Evolutionary conservation across 495 filamentous ascomycete species (phyloP), one percentile per base, ranked within the genome.

Genomic region (Daldinia bambusicola): DNA sequence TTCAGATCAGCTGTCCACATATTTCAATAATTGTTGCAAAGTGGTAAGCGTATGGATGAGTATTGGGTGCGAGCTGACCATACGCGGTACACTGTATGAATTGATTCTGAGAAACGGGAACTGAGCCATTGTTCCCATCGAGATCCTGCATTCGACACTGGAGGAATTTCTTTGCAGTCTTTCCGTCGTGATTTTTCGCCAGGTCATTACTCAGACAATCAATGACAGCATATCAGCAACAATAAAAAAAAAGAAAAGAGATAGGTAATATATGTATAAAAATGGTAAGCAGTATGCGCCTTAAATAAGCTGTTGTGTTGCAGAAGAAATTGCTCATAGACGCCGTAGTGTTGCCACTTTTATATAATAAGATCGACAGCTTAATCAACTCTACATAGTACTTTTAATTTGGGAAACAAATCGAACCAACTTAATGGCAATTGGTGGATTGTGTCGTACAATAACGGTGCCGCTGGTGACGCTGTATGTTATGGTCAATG

Each of bases 1-100:
- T 80, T 74, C 16, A 69, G 41, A 72, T 72, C 12, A 63, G 72
- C 55, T 59, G 36, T 40, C 38, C 52, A n/a, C 38, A 41, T 18
- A 12, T 31, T 56, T 32, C 34, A 43, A 45, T 37, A 61, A 26
- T 20, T 18, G 37, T 55, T 55, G 8, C 40, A 60, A 61, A 56
- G 31, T 4, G 55, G 61, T 40, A 51, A 32, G 20, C 38, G 31
- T 32, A 61, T 34, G 50, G 63, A 45, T 26, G 26, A 26, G 26
- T 63, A 56, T 68, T 52, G 16, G 26, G 38, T 43, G 5, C 30
- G 36, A 48, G n/a, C n/a, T 56, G 31, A 18, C 52, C 16, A 55
- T 68, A 62, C 58, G 66, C 8, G 43, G 56, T 66, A 53, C 40
- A 51, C 57, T 38, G 22, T n/a, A 66, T 50, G 61, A 56, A 55